phyloP scores from a whole-genome alignment of 495 filamentous ascomycete genomes.

The Trichoderma virens region DNA sequence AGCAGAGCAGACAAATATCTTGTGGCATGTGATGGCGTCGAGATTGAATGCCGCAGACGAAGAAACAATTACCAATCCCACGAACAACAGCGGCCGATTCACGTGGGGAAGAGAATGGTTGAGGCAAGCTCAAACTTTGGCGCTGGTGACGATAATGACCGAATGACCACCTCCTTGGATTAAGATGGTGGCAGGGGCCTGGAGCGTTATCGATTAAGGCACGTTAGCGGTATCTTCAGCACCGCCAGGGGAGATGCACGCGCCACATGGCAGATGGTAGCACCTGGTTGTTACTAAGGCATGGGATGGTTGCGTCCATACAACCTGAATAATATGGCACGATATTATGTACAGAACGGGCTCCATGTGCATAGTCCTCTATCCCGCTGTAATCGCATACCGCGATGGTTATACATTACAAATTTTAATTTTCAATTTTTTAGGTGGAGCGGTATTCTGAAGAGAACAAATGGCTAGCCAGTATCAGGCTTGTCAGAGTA shows the following conservation, averaged over 20 bases:
- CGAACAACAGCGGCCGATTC: background rate
- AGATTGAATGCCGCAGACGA: background rate
- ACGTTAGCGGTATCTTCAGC: background rate
- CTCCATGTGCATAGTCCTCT: too few species aligned
- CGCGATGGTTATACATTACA: too few species aligned
- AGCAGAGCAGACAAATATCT: background rate
- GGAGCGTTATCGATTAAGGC: background rate
- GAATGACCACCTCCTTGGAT: background rate
- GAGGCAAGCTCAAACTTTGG: background rate
- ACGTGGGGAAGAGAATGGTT: slow-evolving; percentile 3
- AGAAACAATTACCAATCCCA: background rate
- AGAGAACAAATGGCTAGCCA: too few species aligned
- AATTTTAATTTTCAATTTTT: too few species aligned
- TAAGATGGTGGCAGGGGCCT: background rate
- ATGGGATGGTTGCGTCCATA: too few species aligned
- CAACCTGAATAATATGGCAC: too few species aligned
- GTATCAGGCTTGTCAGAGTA: too few species aligned
- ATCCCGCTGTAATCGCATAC: too few species aligned
- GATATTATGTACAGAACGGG: too few species aligned
- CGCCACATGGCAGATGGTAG: background rate
- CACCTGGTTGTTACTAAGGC: too few species aligned
- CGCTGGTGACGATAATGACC: slow-evolving; percentile 1
- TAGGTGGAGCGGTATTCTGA: too few species aligned
- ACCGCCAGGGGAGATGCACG: too few species aligned
- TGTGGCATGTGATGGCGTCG: background rate